Percentiles rank a stretch among this genome's conserved stretches.
Conservation (phyloP, 345 rosid genomes). For the Camelina sativa region DNA sequence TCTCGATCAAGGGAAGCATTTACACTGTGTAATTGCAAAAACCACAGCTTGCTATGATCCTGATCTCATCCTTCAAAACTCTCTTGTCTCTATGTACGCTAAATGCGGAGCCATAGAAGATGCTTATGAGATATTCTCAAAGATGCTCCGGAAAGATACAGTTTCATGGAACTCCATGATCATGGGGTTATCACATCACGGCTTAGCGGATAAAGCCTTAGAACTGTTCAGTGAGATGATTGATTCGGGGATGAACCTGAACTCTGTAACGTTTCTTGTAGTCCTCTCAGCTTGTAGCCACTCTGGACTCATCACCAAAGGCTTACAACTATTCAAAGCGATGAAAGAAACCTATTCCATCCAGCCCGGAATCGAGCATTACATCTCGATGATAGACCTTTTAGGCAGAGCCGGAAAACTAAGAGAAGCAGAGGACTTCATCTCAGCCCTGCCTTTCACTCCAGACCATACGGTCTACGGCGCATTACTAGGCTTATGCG, state of each 20-base stretch:
- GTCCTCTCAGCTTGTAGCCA: slow-evolving; percentile 64
- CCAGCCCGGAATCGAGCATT: slow-evolving; percentile 65
- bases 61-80: slow-evolving; percentile 61
- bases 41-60: slow-evolving; percentile 48
- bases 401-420: slow-evolving; percentile 72
- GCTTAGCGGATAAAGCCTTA: slow-evolving; percentile 55
- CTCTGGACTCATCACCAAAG: slow-evolving; percentile 67
- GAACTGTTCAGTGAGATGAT: slow-evolving; percentile 56
- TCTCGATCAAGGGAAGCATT: slow-evolving; percentile 67
- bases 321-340: slow-evolving; percentile 54
- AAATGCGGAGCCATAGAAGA: slow-evolving; percentile 67
- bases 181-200: slow-evolving; percentile 63
- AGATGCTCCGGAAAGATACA: slow-evolving; percentile 57
- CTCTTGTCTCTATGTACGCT: slow-evolving; percentile 61
- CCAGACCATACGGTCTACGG: slow-evolving; percentile 67
- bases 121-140: slow-evolving; percentile 56
- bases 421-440: slow-evolving; percentile 68
- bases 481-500: slow-evolving; percentile 66
- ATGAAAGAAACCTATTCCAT: slow-evolving; percentile 57
- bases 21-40: slow-evolving; percentile 60
- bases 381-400: slow-evolving; percentile 73
- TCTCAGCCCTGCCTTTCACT: slow-evolving; percentile 59
- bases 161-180: slow-evolving; percentile 73
- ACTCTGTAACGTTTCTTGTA: slow-evolving; percentile 60
- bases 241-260: slow-evolving; percentile 51